Percentiles rank a stretch among this genome's conserved stretches.
Evolutionary conservation across 441 rosid species (phyloP).

Genomic region (Euphorbia schlechtendalii): DNA sequence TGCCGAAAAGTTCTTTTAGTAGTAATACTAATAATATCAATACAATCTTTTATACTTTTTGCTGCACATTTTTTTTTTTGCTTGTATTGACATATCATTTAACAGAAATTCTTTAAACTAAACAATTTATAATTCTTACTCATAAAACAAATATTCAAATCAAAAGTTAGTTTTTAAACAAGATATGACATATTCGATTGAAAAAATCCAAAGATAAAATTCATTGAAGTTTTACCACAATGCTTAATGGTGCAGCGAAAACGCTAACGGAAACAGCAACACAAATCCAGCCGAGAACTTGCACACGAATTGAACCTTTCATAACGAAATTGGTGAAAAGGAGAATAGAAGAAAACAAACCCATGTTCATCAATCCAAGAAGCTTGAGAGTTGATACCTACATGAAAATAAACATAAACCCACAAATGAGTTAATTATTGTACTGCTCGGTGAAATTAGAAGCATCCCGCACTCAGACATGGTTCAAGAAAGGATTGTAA

Average conservation of each 20-base stretch:
- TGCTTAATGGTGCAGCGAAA: slow-evolving; percentile 74
- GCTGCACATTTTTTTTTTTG: no score
- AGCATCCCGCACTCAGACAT: neutral
- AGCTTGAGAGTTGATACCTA: slow-evolving; percentile 60
- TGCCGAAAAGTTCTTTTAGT: no score
- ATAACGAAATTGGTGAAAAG: slow-evolving; percentile 38
- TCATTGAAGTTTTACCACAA: slow-evolving; percentile 46
- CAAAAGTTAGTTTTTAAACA: no score
- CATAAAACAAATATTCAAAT: no score
- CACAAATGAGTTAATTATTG: neutral
- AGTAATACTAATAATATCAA: no score
- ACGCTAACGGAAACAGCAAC: slow-evolving; percentile 60
- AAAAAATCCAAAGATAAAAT: no score
- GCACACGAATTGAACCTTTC: slow-evolving; percentile 17
- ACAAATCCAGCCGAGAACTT: slow-evolving; percentile 77
- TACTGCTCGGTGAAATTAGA: neutral
- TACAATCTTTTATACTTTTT: no score
- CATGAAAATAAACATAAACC: neutral
- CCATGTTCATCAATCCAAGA: slow-evolving; percentile 49
- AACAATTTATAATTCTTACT: no score
- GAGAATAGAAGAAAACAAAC: slow-evolving; percentile 22
- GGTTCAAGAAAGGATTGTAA: no score
- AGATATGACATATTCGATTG: no score
- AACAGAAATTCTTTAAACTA: no score
- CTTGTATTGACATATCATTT: no score